Evolutionary conservation across 495 filamentous ascomycete genomes (phyloP), one percentile per base, ranked within the genome.

Genomic region (Amphirosellinia nigrospora): DNA sequence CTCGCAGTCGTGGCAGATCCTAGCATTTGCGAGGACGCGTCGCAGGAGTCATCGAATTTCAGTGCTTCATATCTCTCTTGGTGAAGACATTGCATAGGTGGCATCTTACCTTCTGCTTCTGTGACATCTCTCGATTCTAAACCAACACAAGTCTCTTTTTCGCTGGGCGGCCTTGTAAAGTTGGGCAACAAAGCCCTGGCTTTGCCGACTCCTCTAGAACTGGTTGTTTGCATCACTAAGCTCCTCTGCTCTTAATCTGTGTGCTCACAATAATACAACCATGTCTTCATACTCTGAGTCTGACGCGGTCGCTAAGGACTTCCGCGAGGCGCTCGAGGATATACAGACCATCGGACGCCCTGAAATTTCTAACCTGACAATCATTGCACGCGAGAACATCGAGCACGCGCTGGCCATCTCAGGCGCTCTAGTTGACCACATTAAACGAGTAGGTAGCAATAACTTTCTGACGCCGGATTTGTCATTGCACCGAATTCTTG

Each of bases 361-460:
- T 76, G 94, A 97, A 82, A 99, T 99, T 79, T 92, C 90, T 83
- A 97, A 94, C 80, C 82, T 99, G 78, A 98, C 96, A 41, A 88
- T 96, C 75, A 98, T 99, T 74, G 96, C 96, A 66, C 93, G 94
- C 77, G 96, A 99, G 79, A 97, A 96, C 73, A 97, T 94, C 69
- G 92, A 95, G 79, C 92, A 97, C 83, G 96, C 94, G 38, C 88
- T 92, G 79, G 93, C 92, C 61, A 98, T 99, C 73, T 93, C 95
- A 8, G 89, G 92, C 70, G 92, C 91, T 8, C 79, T 99, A 79
- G 91, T 96, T 80, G 91, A 94, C 67, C 96, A 99, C 77, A 98
- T 99, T 81, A 89, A 90, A 81, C 89, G 89, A 84, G 96, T 98
- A 93, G 87, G 94, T 78, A 48, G 16, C 53, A 72, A 62, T 41